These are phyloP conservation scores for Opeltia flavorubescens DNA, from an alignment of 495 filamentous ascomycete species.

Conservation along the genomic window DNA sequence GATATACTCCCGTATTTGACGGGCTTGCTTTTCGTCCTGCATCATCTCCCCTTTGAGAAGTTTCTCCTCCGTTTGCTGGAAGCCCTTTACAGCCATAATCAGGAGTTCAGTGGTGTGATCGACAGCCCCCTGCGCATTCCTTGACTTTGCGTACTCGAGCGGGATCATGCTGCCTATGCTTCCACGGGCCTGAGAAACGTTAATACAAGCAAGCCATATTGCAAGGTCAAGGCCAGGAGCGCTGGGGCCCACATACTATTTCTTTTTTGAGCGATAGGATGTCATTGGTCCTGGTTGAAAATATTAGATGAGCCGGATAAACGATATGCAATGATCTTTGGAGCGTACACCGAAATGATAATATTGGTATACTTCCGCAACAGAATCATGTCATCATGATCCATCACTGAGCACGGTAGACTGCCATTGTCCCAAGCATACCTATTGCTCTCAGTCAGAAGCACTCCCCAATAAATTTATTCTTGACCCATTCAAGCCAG, in stretches of 20 bases:
- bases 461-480: too few species aligned
- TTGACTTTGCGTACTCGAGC: neutral
- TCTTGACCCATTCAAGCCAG: neutral
- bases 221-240: neutral
- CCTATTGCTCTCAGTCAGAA: neutral
- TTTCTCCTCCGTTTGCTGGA: neutral
- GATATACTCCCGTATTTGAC: neutral
- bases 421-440: neutral
- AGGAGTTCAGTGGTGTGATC: neutral
- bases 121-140: neutral
- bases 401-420: neutral
- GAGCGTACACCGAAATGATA: slow-evolving; percentile 2
- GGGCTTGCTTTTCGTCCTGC: neutral
- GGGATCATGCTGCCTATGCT: neutral
- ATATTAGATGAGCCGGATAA: neutral
- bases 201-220: neutral
- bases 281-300: neutral
- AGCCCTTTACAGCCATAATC: neutral
- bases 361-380: slow-evolving; percentile 1
- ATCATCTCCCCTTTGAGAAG: neutral
- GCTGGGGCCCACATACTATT: neutral
- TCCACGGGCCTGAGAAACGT: neutral
- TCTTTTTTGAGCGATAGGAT: neutral
- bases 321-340: neutral
- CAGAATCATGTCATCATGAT: neutral